Evolutionary conservation across 345 rosid species (phyloP), one percentile per base, ranked within the genome.

Genomic region (Arabidopsis suecica): DNA sequence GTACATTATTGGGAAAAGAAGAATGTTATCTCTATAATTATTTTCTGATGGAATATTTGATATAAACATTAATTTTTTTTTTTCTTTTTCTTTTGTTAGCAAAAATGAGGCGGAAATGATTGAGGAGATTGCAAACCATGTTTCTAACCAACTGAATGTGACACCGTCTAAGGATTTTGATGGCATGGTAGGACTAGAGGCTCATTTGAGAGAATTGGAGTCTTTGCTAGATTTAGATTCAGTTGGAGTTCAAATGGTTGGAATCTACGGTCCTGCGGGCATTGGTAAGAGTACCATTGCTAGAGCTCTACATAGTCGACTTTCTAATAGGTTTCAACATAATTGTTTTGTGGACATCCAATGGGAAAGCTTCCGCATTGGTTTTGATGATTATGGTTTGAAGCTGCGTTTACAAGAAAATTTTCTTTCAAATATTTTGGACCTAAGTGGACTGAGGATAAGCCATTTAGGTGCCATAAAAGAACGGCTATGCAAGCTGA

Each of bases 251-350:
- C 13, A 55, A 18, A 54, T 54, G 16, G 61, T 53, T 32, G 72
- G n/a, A 37, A 68, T 68, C 32, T 23, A 7, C 16, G 70, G 70
- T 49, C 69, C 58, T 33, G 68, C 55, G 2, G 71, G 60, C 0
- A 67, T 67, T 20, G 71, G 71, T 50, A 67, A 67, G 40, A 67
- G 2, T 23, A 54, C 72, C 23, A 51, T 68, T 68, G 72, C 72
- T 1, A 68, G 62, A 54, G 62, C 37, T 38, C 13, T 68, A 13
- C 38, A 68, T 4, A 37, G 16, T 9, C 72, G 7, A 13, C 28
- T 38, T 34, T 22, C 62, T 22, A 54, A 12, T 2, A 10, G 20
- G 7, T 68, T 51, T 8, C 61, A 37, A 0, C 50, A 38, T 22
- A 34, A 3, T 13, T 50, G 25, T 38, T 51, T 53, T 22, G 2